These are phyloP conservation scores for Solanum lycopersicoides DNA, from an alignment of 257 asterid genomes.

Conservation along the genomic window DNA sequence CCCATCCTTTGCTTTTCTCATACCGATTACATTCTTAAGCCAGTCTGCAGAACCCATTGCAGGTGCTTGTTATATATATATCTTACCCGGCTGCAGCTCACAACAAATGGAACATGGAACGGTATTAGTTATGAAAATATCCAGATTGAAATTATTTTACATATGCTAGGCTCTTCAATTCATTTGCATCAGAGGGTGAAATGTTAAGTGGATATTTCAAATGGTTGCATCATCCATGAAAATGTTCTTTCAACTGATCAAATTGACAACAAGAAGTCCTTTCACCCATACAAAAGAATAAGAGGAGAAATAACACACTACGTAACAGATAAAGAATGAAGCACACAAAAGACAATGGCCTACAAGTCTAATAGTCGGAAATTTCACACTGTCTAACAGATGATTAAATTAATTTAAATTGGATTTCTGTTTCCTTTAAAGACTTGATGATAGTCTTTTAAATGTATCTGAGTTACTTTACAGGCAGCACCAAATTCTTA, in stretches of 20 bases:
- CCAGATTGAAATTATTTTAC: not conserved
- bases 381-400: not conserved
- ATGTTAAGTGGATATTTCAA: not conserved
- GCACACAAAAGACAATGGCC: not conserved
- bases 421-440: not conserved
- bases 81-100: conserved; percentile 17
- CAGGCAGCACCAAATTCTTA: not conserved
- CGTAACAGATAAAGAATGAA: not conserved
- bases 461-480: not conserved
- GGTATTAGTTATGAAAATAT: not conserved
- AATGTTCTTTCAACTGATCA: not conserved
- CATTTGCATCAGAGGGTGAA: not conserved
- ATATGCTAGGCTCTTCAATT: not conserved
- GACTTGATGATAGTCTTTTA: not conserved
- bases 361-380: not conserved
- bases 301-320: not conserved
- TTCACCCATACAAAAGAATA: not conserved
- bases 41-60: conserved; percentile 70
- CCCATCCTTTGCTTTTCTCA: conserved; percentile 45
- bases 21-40: conserved; percentile 61
- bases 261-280: not conserved
- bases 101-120: not conserved
- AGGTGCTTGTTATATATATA: conserved; percentile 12
- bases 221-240: not conserved
- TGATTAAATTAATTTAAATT: not conserved